These are phyloP conservation scores for Cnidoscolus chayamansa DNA, from an alignment of 441 rosid genomes.

Conservation along the genomic window DNA sequence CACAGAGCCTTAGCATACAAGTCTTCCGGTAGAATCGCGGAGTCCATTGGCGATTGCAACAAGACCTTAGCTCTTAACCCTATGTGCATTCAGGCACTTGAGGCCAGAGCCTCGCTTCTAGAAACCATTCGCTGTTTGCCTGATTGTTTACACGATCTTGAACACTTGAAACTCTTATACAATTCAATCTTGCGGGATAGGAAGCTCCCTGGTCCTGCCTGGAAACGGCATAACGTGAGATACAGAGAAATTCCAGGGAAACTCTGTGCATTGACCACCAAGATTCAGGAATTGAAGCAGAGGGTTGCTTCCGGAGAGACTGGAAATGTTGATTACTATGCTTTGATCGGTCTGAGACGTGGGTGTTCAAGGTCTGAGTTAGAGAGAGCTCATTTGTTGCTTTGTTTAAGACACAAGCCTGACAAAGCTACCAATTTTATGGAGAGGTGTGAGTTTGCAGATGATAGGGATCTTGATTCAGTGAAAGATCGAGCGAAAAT, in stretches of 20 bases:
- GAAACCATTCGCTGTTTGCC: slow-evolving; percentile 73
- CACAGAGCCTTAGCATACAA: slow-evolving; percentile 70
- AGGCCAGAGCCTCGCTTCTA: slow-evolving; percentile 72
- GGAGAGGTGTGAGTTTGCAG: slow-evolving; percentile 73
- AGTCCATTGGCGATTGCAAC: slow-evolving; percentile 79
- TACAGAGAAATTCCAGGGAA: slow-evolving; percentile 79
- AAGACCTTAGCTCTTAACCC: slow-evolving; percentile 73
- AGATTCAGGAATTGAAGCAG: slow-evolving; percentile 55
- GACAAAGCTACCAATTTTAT: slow-evolving; percentile 66
- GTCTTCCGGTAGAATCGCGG: slow-evolving; percentile 65
- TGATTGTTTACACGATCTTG: slow-evolving; percentile 77
- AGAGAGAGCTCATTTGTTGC: slow-evolving; percentile 71
- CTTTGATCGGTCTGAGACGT: slow-evolving; percentile 65
- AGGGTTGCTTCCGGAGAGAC: slow-evolving; percentile 72
- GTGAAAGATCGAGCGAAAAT: slow-evolving; percentile 68
- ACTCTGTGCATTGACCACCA: slow-evolving; percentile 57
- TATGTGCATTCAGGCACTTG: slow-evolving; percentile 68
- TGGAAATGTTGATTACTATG: slow-evolving; percentile 72
- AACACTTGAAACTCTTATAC: slow-evolving; percentile 72
- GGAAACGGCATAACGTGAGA: slow-evolving; percentile 70
- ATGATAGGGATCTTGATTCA: slow-evolving; percentile 60
- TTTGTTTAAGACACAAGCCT: slow-evolving; percentile 69
- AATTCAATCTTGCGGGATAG: slow-evolving; percentile 73
- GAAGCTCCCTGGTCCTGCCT: slow-evolving; percentile 81
- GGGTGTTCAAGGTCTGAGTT: slow-evolving; percentile 81